Evolutionary conservation across 164 flowering plant genomes (phyloP), one percentile per base, ranked within the genome.

Genomic region (Houttuynia cordata): DNA sequence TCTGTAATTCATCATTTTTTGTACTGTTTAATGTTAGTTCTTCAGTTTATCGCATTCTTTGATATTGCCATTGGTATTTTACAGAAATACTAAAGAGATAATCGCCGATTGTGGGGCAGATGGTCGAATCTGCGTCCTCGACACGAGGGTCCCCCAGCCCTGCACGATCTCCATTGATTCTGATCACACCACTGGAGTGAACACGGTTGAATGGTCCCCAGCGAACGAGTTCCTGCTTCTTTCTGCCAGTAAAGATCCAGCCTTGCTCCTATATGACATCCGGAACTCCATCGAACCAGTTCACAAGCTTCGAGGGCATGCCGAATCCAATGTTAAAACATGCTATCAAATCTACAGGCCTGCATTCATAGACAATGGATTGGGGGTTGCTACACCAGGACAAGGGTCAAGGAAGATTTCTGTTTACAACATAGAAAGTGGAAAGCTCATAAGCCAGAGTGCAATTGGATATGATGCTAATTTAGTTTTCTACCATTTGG

Each of bases 51-150:
- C n/a, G n/a, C n/a, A n/a, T n/a, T n/a, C n/a, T n/a, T n/a, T n/a
- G n/a, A n/a, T n/a, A n/a, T n/a, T n/a, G n/a, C n/a, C n/a, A n/a
- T n/a, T n/a, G n/a, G n/a, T n/a, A n/a, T n/a, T n/a, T n/a, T n/a
- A n/a, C n/a, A 57, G 60, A 39, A 30, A 39, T 18, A 34, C 30
- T 10, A 58, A 58, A 22, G 59, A 62, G 21, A 40, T 54, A 10
- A 57, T 62, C 30, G 65, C 59, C 18, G 65, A 62, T 21, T 62
- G 65, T 22, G 65, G 65, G 5, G 65, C 65, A 23, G 65, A 62
- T 40, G 51, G 65, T n/a, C 57, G 58, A 4, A 62, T 62, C n/a
- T 53, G 65, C n/a, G n/a, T n/a, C n/a, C n/a, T n/a, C n/a, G n/a
- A n/a, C n/a, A n/a, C n/a, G n/a, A n/a, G n/a, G n/a, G n/a, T n/a